Percentiles rank a stretch among this genome's conserved stretches.
phyloP scores from a whole-genome alignment of 208 protist genomes.

The Herpetomonas tarakana region DNA sequence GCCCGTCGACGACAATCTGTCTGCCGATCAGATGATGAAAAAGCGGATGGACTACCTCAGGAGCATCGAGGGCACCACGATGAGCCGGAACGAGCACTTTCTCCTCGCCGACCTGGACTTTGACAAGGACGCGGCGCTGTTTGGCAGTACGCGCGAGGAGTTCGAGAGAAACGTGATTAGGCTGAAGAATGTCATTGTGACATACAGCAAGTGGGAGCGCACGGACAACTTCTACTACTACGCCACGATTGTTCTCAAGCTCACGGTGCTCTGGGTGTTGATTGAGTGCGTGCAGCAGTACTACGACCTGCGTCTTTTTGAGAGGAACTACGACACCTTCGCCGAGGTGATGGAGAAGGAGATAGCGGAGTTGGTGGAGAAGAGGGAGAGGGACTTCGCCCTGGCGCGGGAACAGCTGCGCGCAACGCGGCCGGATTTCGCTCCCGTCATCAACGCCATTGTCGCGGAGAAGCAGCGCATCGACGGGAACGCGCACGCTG shows the following conservation, averaged over 20 bases:
- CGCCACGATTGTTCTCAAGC: constrained; percentile 55
- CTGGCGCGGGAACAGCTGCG: constrained; percentile 37
- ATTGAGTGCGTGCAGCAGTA: constrained; percentile 84
- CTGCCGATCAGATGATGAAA: constrained; percentile 54
- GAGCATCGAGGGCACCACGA: constrained; percentile 72
- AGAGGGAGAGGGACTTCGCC: constrained; percentile 33
- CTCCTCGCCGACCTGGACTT: constrained; percentile 88
- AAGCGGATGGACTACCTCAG: constrained; percentile 79
- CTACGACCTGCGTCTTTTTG: constrained; percentile 70
- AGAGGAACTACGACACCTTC: constrained; percentile 65
- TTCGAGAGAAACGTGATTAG: constrained; percentile 80
- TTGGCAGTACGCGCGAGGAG: constrained; percentile 76
- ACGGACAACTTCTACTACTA: constrained; percentile 89
- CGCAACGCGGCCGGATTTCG: constrained; percentile 54
- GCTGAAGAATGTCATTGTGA: constrained; percentile 78
- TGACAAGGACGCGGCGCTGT: constrained; percentile 79
- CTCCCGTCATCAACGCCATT: constrained; percentile 48
- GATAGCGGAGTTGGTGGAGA: constrained; percentile 33
- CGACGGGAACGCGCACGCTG: constrained; percentile 1
- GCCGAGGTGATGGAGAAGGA: constrained; percentile 56
- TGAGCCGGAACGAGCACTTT: constrained; percentile 81
- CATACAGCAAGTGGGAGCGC: constrained; percentile 79
- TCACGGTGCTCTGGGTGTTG: constrained; percentile 61
- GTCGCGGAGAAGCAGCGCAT: constrained; percentile 37
- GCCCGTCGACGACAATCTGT: constrained; percentile 62